A percentile compares a stretch with the other conserved stretches of the same genome.
phyloP scores from a whole-genome alignment of 2,329 filamentous ascomycete species.

The Remersonia thermophila region DNA sequence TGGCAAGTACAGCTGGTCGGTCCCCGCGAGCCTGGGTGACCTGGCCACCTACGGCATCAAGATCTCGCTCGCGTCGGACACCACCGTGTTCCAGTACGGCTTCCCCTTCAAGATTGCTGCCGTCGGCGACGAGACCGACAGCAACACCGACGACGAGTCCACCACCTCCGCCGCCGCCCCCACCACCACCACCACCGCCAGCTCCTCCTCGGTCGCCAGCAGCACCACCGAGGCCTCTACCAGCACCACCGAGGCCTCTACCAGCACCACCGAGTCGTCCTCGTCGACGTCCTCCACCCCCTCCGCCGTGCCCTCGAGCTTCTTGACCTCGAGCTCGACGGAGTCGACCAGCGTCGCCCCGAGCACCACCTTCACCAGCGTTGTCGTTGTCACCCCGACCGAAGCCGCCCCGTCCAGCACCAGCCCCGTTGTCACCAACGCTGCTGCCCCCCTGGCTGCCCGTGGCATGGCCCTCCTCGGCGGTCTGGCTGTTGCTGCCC shows the following conservation, averaged over 20 bases:
- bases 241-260: conserved; percentile 3
- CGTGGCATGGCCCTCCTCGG: conserved; percentile 10
- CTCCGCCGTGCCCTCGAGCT: not conserved
- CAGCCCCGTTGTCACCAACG: conserved; percentile 10
- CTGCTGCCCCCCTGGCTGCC: conserved; percentile 31
- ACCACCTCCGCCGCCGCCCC: conserved; percentile 16
- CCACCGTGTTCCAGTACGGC: conserved; percentile 46
- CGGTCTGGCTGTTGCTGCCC: conserved; percentile 10
- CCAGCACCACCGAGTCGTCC: conserved; percentile 1
- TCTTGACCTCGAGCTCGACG: not conserved
- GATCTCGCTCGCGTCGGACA: conserved; percentile 37
- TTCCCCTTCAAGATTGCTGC: conserved; percentile 45
- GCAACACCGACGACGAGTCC: conserved; percentile 14
- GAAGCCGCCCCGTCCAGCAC: conserved; percentile 7
- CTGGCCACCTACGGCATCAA: conserved; percentile 44
- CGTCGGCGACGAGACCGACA: conserved; percentile 15
- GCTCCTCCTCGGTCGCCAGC: conserved; percentile 1
- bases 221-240: conserved; percentile 6
- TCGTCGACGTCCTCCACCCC: not conserved
- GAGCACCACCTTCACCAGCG: conserved; percentile 8
- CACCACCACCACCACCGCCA: conserved; percentile 12
- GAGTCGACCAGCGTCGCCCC: conserved; percentile 4
- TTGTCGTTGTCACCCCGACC: conserved; percentile 8
- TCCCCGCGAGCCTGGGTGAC: conserved; percentile 32
- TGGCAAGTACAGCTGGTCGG: conserved; percentile 37